phyloP scores from a whole-genome alignment of 1,284 basidiomycete genomes.

The Sporisorium scitamineum region DNA sequence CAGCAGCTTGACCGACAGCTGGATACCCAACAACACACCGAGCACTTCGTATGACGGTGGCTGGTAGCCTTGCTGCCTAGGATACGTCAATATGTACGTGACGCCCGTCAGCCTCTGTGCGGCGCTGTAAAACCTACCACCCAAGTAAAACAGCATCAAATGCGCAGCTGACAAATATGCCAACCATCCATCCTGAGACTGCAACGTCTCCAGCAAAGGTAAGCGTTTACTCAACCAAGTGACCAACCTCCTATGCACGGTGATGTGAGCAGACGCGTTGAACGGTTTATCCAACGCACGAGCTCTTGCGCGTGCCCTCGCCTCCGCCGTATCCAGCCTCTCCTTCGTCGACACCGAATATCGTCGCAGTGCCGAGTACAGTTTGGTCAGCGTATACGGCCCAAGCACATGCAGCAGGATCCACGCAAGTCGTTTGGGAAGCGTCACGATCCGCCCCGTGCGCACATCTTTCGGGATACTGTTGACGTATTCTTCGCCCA shows the following conservation, averaged over 20 bases:
- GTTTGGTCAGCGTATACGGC: constrained; percentile 63
- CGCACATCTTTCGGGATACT: constrained; percentile 63
- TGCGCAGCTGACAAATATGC: constrained; percentile 68
- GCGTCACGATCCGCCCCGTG: constrained; percentile 59
- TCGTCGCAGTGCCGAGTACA: constrained; percentile 57
- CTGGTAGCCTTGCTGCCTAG: constrained; percentile 39
- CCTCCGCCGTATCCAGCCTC: constrained; percentile 18
- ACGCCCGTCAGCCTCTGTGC: constrained; percentile 68
- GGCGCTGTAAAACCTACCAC: constrained; percentile 69
- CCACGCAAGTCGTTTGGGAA: constrained; percentile 55
- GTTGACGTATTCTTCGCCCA: constrained; percentile 71
- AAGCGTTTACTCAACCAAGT: constrained; percentile 39
- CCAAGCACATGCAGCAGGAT: constrained; percentile 65
- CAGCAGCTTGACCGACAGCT: constrained; percentile 63
- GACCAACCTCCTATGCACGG: constrained; percentile 15
- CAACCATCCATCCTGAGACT: constrained; percentile 60
- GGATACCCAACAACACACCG: constrained; percentile 68
- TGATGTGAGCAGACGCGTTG: not conserved
- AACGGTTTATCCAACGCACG: constrained; percentile 18
- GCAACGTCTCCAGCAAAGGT: constrained; percentile 65
- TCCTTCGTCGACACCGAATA: constrained; percentile 16
- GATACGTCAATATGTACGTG: constrained; percentile 61
- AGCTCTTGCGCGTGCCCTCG: constrained; percentile 24
- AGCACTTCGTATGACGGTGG: constrained; percentile 70
- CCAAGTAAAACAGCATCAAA: constrained; percentile 70